Base-by-base conservation (phyloP, 257 asterid species). In the Solanum infundibuliforme region DNA sequence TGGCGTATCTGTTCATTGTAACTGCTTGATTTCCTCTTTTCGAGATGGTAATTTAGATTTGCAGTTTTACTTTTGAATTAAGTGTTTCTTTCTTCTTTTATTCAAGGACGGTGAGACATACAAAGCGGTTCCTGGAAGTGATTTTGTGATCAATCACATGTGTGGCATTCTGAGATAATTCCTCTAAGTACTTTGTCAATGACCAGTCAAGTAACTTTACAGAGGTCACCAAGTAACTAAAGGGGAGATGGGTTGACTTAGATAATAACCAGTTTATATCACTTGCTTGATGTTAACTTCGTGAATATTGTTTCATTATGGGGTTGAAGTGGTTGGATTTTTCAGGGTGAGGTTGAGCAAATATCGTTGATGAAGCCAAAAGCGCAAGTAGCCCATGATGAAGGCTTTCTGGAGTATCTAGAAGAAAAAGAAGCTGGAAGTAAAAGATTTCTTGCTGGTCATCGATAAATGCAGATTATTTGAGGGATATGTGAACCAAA, bases 371-470 rank as follows among this genome's bases (percentile, higher is more conserved):
- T 97, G 99, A 97, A 95, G 93, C 99, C 99, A 46, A 97, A 94
- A 92, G 98, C 95, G 88, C 99, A 95, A 88, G 99, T 98, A 34
- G 95, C 99, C 79, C 99, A 97, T 83, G 99, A 97, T 90, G 99
- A 97, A 91, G 99, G 99, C 65, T 97, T 97, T 92, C 98, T 96
- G 7, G 99, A 97, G 93, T 97, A 97, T 91, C 95, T 97, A 16
- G 99, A 96, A 93, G 99, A 97, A 31, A 31, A 31, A 31, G 32
- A 31, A 31, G 32, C 32, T 31, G 32, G 32, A 31, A 31, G 32
- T 31, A 31, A 31, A 31, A 31, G 32, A 31, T 31, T 31, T 31
- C 32, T 31, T 31, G 32, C 32, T 31, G 32, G 32, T 31, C 32
- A 31, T 31, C 32, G 32, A 31, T 31, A 31, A 31, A 31, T 31